Base-by-base conservation (phyloP, 306 rosid species). In the Pterocarpus santalinus region DNA sequence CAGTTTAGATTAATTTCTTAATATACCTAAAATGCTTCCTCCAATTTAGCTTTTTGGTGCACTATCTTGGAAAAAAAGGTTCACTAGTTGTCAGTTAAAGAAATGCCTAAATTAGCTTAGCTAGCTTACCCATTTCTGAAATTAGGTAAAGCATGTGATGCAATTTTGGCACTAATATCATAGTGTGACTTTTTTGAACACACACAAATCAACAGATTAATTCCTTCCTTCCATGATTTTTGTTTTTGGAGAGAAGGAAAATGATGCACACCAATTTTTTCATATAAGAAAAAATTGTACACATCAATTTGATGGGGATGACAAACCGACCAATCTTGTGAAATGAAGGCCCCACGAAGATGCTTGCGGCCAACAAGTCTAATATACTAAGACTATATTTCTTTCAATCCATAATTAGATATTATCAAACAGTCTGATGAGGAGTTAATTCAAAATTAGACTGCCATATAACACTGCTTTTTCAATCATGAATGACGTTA, bases 191-290 rank as follows among this genome's bases (percentile, higher is more conserved):
- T 76, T 73, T 81, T 61, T 55, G 34, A 69, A 22, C 55, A 64
- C 28, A 75, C 4, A 17, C 6, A 46, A 83, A 46, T 66, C 22
- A 66, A 11, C 12, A 36, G 71, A 51, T 44, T 56, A 77, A 82
- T 86, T 90, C 85, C 79, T 57, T 33, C 14, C 78, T 83, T 78
- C 82, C 87, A 88, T 89, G 89, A 90, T 92, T 86, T 81, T 73
- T 36, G 78, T 76, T 92, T 86, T 81, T 73, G 43, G 78, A 78
- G 56, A 65, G 80, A 74, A 69, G 82, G 52, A 79, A 83, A 73
- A 75, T 57, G 53, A 80, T 41, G 66, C 63, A 86, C 81, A 83
- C 87, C 84, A 65, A 67, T 44, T 74, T 82, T 53, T 0, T 30
- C 3, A 5, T 68, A 13, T 16, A 22, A 12, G 13, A 30, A 70